These are phyloP conservation scores for Fusarium phyllophilum DNA, from an alignment of 2,329 filamentous ascomycete genomes.

Conservation along the genomic window DNA sequence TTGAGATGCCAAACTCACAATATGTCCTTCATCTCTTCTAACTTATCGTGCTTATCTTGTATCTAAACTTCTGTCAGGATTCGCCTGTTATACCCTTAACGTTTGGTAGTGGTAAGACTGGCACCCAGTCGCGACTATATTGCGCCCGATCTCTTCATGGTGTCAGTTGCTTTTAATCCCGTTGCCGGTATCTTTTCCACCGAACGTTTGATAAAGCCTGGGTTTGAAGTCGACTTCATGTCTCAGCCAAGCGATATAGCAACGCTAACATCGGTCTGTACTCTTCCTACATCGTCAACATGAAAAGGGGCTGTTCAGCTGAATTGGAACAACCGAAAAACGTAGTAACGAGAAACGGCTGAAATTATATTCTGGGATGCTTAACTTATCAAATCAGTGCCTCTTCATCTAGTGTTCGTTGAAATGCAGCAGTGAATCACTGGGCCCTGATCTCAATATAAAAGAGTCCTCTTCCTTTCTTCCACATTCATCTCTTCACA, in stretches of 20 bases:
- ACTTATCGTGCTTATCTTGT: background rate
- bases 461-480: background rate
- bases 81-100: background rate
- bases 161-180: background rate
- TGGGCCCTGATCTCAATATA: background rate
- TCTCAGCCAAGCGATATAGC: background rate
- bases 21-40: background rate
- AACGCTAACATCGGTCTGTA: background rate
- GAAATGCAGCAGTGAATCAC: background rate
- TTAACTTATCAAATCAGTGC: background rate
- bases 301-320: background rate
- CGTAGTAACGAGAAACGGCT: background rate
- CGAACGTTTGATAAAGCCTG: background rate
- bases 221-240: background rate
- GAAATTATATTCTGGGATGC: too few relatives aligned
- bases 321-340: background rate
- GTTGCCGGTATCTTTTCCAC: background rate
- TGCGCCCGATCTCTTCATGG: background rate
- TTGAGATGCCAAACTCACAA: background rate
- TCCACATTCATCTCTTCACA: background rate
- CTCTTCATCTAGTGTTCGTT: background rate
- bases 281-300: background rate
- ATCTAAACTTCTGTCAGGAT: too few relatives aligned
- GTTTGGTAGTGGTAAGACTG: background rate
- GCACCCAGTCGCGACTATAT: background rate